These are phyloP conservation scores for Pterulicium gracile DNA, from an alignment of 1,284 basidiomycete genomes.

Conservation along the genomic window DNA sequence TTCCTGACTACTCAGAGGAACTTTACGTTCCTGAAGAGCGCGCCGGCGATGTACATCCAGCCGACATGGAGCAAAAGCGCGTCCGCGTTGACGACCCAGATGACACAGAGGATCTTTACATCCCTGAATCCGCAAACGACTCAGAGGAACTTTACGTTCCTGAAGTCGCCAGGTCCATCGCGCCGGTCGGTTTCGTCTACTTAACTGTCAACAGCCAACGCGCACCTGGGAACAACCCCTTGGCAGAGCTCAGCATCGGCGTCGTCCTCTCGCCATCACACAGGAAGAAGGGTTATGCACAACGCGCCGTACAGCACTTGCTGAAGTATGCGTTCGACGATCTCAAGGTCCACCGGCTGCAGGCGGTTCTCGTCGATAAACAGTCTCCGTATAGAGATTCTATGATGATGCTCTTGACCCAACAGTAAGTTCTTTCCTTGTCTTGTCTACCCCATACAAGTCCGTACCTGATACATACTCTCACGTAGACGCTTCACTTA, in stretches of 20 bases:
- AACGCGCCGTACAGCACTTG: constrained; percentile 30
- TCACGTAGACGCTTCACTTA: constrained; percentile 3
- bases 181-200: constrained; percentile 40
- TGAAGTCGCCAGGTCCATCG: too few species aligned
- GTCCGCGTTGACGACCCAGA: too few species aligned
- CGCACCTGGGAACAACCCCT: constrained; percentile 23
- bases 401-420: constrained; percentile 31
- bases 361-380: constrained; percentile 32
- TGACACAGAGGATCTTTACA: too few species aligned
- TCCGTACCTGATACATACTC: background rate
- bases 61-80: too few species aligned
- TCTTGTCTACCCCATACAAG: background rate
- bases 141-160: too few species aligned
- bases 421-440: constrained; percentile 21
- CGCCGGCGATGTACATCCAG: too few species aligned
- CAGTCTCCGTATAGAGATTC: constrained; percentile 27
- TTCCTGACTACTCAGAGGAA: too few species aligned
- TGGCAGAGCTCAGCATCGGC: constrained; percentile 45
- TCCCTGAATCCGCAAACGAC: too few species aligned
- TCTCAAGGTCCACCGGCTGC: constrained; percentile 41
- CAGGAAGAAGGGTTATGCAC: constrained; percentile 31
- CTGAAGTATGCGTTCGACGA: constrained; percentile 38
- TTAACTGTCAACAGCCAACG: constrained; percentile 20
- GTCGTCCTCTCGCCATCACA: constrained; percentile 29
- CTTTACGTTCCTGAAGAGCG: too few species aligned